Conservation (phyloP, 225 moss, liverwort and hornwort species). For the Physcomitrellopsis africana region DNA sequence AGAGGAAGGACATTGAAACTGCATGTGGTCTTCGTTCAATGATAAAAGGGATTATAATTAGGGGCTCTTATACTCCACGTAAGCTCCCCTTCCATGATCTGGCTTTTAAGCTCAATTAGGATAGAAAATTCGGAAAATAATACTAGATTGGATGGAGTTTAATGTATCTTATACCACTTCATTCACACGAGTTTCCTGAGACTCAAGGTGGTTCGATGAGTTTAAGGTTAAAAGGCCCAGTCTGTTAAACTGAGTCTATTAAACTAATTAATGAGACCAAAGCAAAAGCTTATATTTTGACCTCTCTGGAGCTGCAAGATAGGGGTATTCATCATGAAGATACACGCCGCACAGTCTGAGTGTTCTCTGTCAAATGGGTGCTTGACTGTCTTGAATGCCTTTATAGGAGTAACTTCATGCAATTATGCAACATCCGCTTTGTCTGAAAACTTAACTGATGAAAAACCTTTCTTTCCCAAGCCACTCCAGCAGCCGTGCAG, state of each 20-base stretch:
- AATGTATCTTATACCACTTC: too few species aligned
- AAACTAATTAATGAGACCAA: not conserved
- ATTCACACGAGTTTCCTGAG: too few species aligned
- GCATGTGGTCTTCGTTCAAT: too few species aligned
- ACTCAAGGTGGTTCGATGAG: not conserved
- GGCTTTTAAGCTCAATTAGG: too few species aligned
- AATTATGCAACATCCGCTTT: not conserved
- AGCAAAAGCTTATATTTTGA: not conserved
- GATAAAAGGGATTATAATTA: too few species aligned
- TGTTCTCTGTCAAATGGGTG: not conserved
- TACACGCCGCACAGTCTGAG: not conserved
- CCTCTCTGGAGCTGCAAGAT: not conserved
- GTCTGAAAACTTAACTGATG: conserved; percentile 14
- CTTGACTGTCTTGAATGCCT: not conserved
- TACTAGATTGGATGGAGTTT: too few species aligned
- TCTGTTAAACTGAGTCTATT: not conserved
- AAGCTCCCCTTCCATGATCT: too few species aligned
- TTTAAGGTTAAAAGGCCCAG: not conserved
- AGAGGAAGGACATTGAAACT: too few species aligned
- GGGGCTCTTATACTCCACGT: too few species aligned
- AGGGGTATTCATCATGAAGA: not conserved
- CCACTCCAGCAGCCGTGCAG: conserved; percentile 67
- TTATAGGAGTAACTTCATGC: not conserved
- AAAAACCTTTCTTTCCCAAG: conserved; percentile 44
- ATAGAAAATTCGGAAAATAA: too few species aligned